Evolutionary conservation across 108 stramenopile genomes (phyloP), one percentile per base, ranked within the genome.

Genomic region (Cyclostephanos invisitatus): DNA sequence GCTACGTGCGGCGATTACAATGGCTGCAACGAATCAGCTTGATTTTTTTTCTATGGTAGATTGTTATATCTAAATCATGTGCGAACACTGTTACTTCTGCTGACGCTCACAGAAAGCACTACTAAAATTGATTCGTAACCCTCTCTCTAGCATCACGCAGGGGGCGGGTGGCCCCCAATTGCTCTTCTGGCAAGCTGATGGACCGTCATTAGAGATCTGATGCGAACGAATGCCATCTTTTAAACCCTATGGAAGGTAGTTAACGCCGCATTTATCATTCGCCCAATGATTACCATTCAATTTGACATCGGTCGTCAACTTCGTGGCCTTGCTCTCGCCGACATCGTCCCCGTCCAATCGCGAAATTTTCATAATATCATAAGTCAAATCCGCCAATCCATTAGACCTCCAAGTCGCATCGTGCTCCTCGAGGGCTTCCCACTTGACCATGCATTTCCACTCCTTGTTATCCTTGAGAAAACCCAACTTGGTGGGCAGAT

Each of bases 381-480:
- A 97, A 37, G 70, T 77, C 62, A 97, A 75, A 83, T 94, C 89
- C 12, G 84, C 73, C 80, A 98, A 77, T 9, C 98, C 98, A 84
- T 97, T 97, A 18, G 64, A 65, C 36, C 73, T 85, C 96, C 98
- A 98, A 20, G 94, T 98, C 32, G 50, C 72, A 29, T 72, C 87
- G 79, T 99, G 97, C 78, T 99, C 98, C 47, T 96, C 94, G 54
- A 96, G 70, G 2, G 88, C 92, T 72, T 99, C 98, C 92, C 94
- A 93, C 72, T 98, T 98, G 62, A 94, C 88, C 85, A 94, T 97
- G 65, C 97, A 98, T 80, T 98, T 98, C 97, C 97, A 97, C 68
- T 94, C 85, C 66, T 91, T 85, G 56, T 94, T 81, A 18, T 81
- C 35, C 42, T 83, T 74, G 47, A 97, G 67, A 61, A 93, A 94